Percentiles rank a stretch among this genome's conserved stretches.
Conservation (phyloP, 1,139 yeast genomes). For the Arxiozyma bovina region DNA sequence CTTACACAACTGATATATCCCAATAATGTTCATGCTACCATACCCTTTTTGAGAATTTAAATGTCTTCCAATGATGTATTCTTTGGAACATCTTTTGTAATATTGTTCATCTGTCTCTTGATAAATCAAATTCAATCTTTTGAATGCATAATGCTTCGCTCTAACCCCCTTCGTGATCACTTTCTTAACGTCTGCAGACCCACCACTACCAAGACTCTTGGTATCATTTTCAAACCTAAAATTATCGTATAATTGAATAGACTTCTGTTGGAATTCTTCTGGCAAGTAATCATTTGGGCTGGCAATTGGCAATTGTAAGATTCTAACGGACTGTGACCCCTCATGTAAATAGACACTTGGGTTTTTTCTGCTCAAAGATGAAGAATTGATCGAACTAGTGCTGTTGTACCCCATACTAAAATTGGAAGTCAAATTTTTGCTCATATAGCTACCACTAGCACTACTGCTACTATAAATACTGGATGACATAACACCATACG, state of each 20-base stretch:
- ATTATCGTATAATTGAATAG: constrained; percentile 47
- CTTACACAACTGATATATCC: constrained; percentile 10
- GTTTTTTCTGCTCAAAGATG: constrained; percentile 12
- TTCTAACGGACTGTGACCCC: constrained; percentile 35
- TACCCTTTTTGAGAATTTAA: constrained; percentile 25
- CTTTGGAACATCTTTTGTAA: constrained; percentile 55
- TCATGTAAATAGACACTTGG: constrained; percentile 26
- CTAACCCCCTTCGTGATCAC: constrained; percentile 35
- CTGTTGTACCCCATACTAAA: background rate
- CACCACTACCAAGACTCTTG: constrained; percentile 58
- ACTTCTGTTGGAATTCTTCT: constrained; percentile 42
- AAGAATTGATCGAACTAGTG: background rate
- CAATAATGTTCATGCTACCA: constrained; percentile 9
- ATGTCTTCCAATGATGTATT: constrained; percentile 50
- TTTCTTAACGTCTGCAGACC: constrained; percentile 57
- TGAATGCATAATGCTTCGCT: constrained; percentile 46
- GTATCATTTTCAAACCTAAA: constrained; percentile 42
- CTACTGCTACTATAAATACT: constrained; percentile 1
- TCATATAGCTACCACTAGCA: background rate
- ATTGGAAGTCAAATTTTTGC: background rate
- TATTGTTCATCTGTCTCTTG: constrained; percentile 59
- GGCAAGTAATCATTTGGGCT: constrained; percentile 64
- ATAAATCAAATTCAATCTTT: constrained; percentile 52
- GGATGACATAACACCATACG: constrained; percentile 27
- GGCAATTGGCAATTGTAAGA: constrained; percentile 55